Percentiles rank a stretch among this genome's conserved stretches.
Conservation (phyloP, 2,329 filamentous ascomycete species). For the Alternaria sp. region DNA sequence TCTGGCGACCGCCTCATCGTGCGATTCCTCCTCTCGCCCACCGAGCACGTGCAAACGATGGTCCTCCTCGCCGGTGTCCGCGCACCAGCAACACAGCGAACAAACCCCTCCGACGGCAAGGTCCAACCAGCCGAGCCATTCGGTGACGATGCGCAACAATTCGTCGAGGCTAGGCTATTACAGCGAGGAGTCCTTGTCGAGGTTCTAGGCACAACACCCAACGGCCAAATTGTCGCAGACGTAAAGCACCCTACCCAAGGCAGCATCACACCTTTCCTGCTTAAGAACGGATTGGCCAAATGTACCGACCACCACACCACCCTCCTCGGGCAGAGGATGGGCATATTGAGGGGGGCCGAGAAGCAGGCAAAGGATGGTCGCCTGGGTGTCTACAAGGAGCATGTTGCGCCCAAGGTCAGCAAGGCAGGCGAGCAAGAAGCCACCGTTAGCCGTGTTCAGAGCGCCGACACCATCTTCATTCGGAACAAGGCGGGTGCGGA, state of each 20-base stretch:
- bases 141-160: conserved; percentile 86
- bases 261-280: conserved; percentile 89
- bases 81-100: conserved; percentile 86
- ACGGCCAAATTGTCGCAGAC: conserved; percentile 88
- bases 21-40: conserved; percentile 79
- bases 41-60: conserved; percentile 88
- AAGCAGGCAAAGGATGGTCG: conserved; percentile 80
- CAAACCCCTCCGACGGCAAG: conserved; percentile 77
- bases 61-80: conserved; percentile 88
- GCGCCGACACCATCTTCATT: conserved; percentile 87
- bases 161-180: conserved; percentile 84
- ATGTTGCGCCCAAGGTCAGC: conserved; percentile 71
- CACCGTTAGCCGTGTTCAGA: conserved; percentile 82
- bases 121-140: conserved; percentile 87
- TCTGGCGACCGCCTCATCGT: conserved; percentile 90
- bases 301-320: conserved; percentile 97
- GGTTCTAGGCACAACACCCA: conserved; percentile 85
- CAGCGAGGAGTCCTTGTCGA: conserved; percentile 86
- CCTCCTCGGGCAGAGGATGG: conserved; percentile 89
- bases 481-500: conserved; percentile 85
- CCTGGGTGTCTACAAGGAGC: conserved; percentile 81
- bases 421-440: conserved; percentile 76
- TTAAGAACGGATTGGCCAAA: conserved; percentile 86
- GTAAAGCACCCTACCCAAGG: conserved; percentile 84
- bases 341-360: conserved; percentile 82